Base-by-base conservation (phyloP, 108 stramenopile species). In the Fragilariopsis cylindrus region DNA sequence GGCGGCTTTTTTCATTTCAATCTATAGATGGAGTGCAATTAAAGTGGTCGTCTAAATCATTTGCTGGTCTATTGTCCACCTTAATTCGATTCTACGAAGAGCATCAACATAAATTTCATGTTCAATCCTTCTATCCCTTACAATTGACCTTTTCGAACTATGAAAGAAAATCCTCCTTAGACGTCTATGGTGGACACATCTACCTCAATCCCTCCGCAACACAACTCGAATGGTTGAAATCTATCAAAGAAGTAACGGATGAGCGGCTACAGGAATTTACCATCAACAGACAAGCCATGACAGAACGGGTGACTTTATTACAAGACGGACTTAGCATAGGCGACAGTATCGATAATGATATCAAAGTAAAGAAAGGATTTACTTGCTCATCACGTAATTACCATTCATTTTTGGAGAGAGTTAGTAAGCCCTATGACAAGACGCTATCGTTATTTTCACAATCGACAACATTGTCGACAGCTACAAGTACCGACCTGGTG, bases 101-200 rank as follows among this genome's bases (percentile, higher is more conserved):
- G 66, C 84, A 90, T 60, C 12, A 74, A 0, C 30, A 81, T 3
- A 76, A 73, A 48, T 80, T 91, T 12, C 69, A 65, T 49, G 88
- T 89, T 7, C 55, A 74, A 41, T 90, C 91, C 41, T 95, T 92
- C 76, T 95, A 95, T 83, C 94, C 94, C 16, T 71, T 95, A 5
- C 85, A 85, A 11, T 76, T 95, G 42, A 77, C 90, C 4, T 80
- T 90, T 48, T 67, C 81, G 11, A 67, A 57, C 12, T 86, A 90
- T 52, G 89, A 89, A 46, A 81, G 71, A 48, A 71, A 76, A 4
- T 40, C 53, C 15, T 56, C 88, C 15, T 55, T 92, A 15, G 91
- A 92, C 79, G 48, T 84, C 6, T 84, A 79, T 71, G 90, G 85
- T 19, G 91, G 93, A 56, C 52, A 76, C 8, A 63, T 95, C 30